Conservation (phyloP, 2,329 filamentous ascomycete species). For the Teratosphaeria pseudoeucalypti region DNA sequence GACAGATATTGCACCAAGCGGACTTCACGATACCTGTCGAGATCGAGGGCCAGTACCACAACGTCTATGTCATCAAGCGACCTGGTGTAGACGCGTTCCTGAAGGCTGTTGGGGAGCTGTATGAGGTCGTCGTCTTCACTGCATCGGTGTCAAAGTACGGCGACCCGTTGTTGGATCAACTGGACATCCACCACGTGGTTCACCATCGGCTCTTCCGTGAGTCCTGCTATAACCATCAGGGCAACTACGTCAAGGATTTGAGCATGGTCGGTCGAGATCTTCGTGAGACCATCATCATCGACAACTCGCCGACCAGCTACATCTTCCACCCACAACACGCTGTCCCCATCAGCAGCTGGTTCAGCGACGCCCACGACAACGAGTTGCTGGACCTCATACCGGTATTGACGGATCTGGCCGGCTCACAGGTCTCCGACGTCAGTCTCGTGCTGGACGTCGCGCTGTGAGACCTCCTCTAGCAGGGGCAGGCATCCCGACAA, state of each 20-base stretch:
- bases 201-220: conserved; percentile 95
- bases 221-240: conserved; percentile 98
- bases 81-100: conserved; percentile 98
- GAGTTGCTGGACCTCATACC: conserved; percentile 95
- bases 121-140: conserved; percentile 97
- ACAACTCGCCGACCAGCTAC: conserved; percentile 98
- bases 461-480: conserved; percentile 31
- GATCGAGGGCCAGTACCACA: conserved; percentile 97
- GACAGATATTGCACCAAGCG: conserved; percentile 86
- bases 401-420: conserved; percentile 91
- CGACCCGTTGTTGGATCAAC: conserved; percentile 86
- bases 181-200: conserved; percentile 94
- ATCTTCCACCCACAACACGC: conserved; percentile 99
- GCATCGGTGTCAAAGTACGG: conserved; percentile 99
- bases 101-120: conserved; percentile 94
- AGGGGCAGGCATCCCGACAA: not conserved
- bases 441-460: conserved; percentile 92
- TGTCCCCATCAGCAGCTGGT: conserved; percentile 99
- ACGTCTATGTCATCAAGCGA: conserved; percentile 98
- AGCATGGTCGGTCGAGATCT: conserved; percentile 94
- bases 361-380: conserved; percentile 98
- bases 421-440: conserved; percentile 81
- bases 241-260: conserved; percentile 98
- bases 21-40: conserved; percentile 99
- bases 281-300: conserved; percentile 97